These are phyloP conservation scores for Oryza brachyantha DNA, from an alignment of 176 grass and related monocot species.

Conservation along the genomic window DNA sequence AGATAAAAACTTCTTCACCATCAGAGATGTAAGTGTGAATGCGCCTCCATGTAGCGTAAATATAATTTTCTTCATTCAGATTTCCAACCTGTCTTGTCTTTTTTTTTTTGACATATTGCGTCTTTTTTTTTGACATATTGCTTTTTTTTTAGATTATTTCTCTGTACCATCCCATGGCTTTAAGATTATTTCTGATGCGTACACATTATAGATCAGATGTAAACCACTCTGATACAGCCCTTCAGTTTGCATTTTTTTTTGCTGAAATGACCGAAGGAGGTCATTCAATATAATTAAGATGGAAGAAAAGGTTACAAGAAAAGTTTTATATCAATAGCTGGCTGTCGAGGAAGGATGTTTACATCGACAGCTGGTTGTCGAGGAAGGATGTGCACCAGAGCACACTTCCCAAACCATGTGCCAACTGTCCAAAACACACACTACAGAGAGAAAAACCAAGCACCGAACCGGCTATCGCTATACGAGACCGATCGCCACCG, in stretches of 20 bases:
- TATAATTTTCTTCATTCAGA: background rate
- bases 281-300: too few relatives aligned
- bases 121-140: background rate
- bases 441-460: too few relatives aligned
- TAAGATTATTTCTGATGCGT: conserved; percentile 93
- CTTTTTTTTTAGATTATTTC: conserved; percentile 57
- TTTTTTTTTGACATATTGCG: background rate
- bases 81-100: background rate
- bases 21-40: conserved; percentile 69
- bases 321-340: too few relatives aligned
- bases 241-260: conserved; percentile 47
- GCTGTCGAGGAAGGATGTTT: too few relatives aligned
- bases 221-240: conserved; percentile 67
- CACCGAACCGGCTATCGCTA: too few relatives aligned
- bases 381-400: too few relatives aligned
- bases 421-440: too few relatives aligned
- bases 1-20: conserved; percentile 80
- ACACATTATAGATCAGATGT: conserved; percentile 89
- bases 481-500: too few relatives aligned
- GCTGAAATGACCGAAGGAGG: too few relatives aligned
- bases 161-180: conserved; percentile 84
- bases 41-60: background rate
- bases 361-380: too few relatives aligned
- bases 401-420: too few relatives aligned
- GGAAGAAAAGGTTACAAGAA: too few relatives aligned